These are phyloP conservation scores for Debaryomyces castellii DNA, from an alignment of 805 yeast species.

Conservation along the genomic window DNA sequence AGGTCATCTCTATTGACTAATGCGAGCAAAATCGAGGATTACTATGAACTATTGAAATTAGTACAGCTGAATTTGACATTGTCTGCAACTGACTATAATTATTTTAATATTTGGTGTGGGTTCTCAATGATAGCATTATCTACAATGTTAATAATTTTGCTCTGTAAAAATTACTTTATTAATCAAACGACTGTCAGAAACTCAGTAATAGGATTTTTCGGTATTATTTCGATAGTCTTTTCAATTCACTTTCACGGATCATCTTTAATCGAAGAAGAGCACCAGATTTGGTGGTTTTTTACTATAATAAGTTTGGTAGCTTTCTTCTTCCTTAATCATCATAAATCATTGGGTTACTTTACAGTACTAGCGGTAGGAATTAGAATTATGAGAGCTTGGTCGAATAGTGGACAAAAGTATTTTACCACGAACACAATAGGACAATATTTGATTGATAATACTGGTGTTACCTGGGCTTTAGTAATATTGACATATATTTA, in stretches of 20 bases:
- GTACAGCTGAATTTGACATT: constrained; percentile 54
- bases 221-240: constrained; percentile 36
- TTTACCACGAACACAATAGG: constrained; percentile 41
- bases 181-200: constrained; percentile 7
- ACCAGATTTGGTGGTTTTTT: constrained; percentile 87
- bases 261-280: constrained; percentile 87
- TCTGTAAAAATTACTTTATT: constrained; percentile 17
- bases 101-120: constrained; percentile 42
- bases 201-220: constrained; percentile 3
- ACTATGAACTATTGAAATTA: constrained; percentile 34
- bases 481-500: constrained; percentile 39
- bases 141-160: constrained; percentile 23
- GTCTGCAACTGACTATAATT: constrained; percentile 73
- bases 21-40: constrained; percentile 9
- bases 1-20: constrained; percentile 1
- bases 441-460: constrained; percentile 34
- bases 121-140: constrained; percentile 29
- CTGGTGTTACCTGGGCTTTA: constrained; percentile 47
- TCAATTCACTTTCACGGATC: constrained; percentile 81
- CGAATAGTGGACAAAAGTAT: constrained; percentile 85
- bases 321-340: constrained; percentile 8
- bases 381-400: constrained; percentile 78
- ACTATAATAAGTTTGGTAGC: constrained; percentile 14
- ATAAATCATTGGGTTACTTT: constrained; percentile 4
- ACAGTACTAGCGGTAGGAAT: constrained; percentile 31